Evolutionary conservation across 2,329 filamentous ascomycete species (phyloP).

Genomic region (Pseudogymnoascus sp.): DNA sequence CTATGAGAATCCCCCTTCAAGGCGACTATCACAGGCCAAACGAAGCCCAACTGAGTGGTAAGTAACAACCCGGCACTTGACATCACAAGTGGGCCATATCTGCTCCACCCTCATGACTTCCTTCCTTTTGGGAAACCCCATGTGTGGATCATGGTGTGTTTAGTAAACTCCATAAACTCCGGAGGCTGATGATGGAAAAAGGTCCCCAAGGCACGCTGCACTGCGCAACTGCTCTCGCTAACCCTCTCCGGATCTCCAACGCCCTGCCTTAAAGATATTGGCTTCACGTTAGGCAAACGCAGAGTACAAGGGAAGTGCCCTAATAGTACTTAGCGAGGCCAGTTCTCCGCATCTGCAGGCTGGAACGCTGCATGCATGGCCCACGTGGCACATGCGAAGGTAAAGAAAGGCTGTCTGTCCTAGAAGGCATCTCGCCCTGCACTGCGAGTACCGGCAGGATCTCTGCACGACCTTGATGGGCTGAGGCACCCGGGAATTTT

Average conservation of each 20-base stretch:
- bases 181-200: constrained; percentile 4
- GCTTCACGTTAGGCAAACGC: not conserved
- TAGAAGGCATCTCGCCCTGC: not conserved
- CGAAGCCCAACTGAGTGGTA: not conserved
- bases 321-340: not conserved
- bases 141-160: not conserved
- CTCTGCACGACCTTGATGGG: not conserved
- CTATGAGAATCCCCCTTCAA: not conserved
- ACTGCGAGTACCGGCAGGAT: constrained; percentile 5
- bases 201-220: not conserved
- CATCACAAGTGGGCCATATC: constrained; percentile 8
- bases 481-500: not conserved
- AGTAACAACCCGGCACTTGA: not conserved
- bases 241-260: not conserved
- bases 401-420: not conserved
- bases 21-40: constrained; percentile 3
- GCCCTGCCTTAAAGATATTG: not conserved
- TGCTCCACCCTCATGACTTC: not conserved
- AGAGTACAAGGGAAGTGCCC: not conserved
- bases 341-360: constrained; percentile 4
- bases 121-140: not conserved
- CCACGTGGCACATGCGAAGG: constrained; percentile 3
- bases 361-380: not conserved
- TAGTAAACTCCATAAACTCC: not conserved
- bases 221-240: not conserved